These are phyloP conservation scores for Dittrichia graveolens DNA, from an alignment of 129 eudicot species.

Conservation along the genomic window DNA sequence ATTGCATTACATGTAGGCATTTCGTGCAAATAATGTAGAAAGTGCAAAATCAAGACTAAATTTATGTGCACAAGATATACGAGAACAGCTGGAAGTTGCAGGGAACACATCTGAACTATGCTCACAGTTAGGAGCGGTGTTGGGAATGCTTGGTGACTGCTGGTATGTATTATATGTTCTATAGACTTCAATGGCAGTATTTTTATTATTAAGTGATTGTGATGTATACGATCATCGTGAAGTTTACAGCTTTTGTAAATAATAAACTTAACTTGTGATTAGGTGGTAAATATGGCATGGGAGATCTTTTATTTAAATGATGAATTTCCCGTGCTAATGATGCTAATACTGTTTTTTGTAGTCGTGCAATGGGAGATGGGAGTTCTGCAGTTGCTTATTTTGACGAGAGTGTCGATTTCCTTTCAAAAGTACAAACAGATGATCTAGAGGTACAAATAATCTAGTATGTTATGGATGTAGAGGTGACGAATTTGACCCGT, in stretches of 20 bases:
- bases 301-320: neutral
- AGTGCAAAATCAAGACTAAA: slow-evolving; percentile 92
- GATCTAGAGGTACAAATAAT: slow-evolving; percentile 63
- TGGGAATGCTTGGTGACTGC: slow-evolving; percentile 98
- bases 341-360: slow-evolving; percentile 35
- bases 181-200: neutral
- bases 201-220: neutral
- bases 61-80: slow-evolving; percentile 77
- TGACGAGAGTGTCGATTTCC: slow-evolving; percentile 77
- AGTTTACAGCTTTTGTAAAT: too few relatives aligned
- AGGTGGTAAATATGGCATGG: too few relatives aligned
- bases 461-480: neutral
- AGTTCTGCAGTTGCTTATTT: slow-evolving; percentile 73
- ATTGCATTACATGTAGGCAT: slow-evolving; percentile 63
- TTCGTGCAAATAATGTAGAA: slow-evolving; percentile 89
- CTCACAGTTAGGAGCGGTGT: slow-evolving; percentile 92
- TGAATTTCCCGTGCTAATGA: neutral
- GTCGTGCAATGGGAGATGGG: slow-evolving; percentile 88
- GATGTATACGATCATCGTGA: too few relatives aligned
- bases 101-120: slow-evolving; percentile 86
- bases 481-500: neutral
- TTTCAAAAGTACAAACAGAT: slow-evolving; percentile 61
- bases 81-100: slow-evolving; percentile 67
- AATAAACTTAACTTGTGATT: too few relatives aligned
- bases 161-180: slow-evolving; percentile 51